These are phyloP conservation scores for Ilyonectria mors-panacis DNA, from an alignment of 2,329 filamentous ascomycete genomes.

Conservation along the genomic window DNA sequence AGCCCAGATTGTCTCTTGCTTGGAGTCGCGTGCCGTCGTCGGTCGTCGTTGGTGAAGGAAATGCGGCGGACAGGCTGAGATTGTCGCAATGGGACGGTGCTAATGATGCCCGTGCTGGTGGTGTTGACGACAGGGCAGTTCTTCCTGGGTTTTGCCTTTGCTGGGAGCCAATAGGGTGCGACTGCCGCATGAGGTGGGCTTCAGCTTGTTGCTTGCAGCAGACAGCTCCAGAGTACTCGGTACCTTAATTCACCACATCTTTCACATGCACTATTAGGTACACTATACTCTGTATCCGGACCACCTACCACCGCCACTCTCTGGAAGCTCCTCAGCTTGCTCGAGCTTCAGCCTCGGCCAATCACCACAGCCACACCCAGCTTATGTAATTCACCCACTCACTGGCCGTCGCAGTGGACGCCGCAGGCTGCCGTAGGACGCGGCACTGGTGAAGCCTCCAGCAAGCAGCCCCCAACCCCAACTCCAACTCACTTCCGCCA, in stretches of 20 bases:
- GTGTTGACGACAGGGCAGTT: not conserved
- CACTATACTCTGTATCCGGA: not conserved
- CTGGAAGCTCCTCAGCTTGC: constrained; percentile 35
- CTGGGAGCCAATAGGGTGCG: constrained; percentile 12
- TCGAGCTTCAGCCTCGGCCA: constrained; percentile 44
- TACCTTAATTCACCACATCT: not conserved
- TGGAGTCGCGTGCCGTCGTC: constrained; percentile 31
- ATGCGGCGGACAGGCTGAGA: constrained; percentile 1
- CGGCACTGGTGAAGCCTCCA: constrained; percentile 49
- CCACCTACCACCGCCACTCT: too few relatives aligned
- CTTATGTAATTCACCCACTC: constrained; percentile 49
- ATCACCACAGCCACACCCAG: constrained; percentile 43
- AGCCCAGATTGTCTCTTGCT: constrained; percentile 18
- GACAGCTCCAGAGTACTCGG: constrained; percentile 26
- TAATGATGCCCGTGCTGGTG: constrained; percentile 14
- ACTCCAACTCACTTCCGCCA: constrained; percentile 36
- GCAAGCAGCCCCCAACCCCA: constrained; percentile 23
- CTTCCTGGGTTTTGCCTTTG: constrained; percentile 11
- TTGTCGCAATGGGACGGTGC: constrained; percentile 4
- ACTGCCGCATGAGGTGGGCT: constrained; percentile 14
- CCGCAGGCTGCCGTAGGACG: constrained; percentile 56
- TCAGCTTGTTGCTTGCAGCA: constrained; percentile 16
- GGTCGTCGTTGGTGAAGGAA: constrained; percentile 17
- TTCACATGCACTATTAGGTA: not conserved
- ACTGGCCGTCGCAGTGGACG: constrained; percentile 24